Evolutionary conservation across 78 protist genomes (phyloP).

Genomic region (Dictyostelium brefeldianum): DNA sequence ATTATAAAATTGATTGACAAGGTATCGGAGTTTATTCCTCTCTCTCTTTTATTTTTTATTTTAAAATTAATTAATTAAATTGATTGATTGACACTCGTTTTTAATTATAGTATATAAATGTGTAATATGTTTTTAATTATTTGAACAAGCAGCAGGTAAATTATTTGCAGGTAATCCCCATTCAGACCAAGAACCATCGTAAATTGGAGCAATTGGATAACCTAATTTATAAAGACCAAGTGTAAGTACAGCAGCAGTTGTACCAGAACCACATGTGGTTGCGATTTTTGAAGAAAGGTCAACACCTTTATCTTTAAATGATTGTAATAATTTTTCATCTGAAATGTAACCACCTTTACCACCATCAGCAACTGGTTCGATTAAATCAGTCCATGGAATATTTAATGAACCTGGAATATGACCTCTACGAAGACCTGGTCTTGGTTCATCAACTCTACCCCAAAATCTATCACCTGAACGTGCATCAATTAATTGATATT

Average conservation of each 20-base stretch:
- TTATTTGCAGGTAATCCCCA: slow-evolving; percentile 52
- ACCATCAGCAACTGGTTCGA: background rate
- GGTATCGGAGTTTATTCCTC: background rate
- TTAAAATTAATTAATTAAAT: background rate
- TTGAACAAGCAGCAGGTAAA: slow-evolving; percentile 41
- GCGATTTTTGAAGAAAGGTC: slow-evolving; percentile 21
- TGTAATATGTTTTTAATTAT: background rate
- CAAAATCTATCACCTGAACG: slow-evolving; percentile 77
- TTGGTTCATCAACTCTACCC: slow-evolving; percentile 82
- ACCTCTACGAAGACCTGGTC: slow-evolving; percentile 79
- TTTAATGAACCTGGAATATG: slow-evolving; percentile 72
- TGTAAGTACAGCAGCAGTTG: slow-evolving; percentile 64
- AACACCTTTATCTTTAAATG: slow-evolving; percentile 56
- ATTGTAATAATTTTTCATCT: slow-evolving; percentile 9
- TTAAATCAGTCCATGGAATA: slow-evolving; percentile 55
- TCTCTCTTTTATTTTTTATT: background rate
- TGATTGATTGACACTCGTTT: background rate
- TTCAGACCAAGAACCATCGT: slow-evolving; percentile 85
- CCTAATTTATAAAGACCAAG: slow-evolving; percentile 63
- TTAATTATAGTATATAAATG: too few relatives aligned
- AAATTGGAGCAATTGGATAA: slow-evolving; percentile 69
- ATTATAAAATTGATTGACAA: background rate
- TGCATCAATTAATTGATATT: slow-evolving; percentile 72
- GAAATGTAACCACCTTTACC: slow-evolving; percentile 40
- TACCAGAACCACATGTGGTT: slow-evolving; percentile 83